Conservation (phyloP, 2,329 filamentous ascomycete species). For the Penicillium glabrum region DNA sequence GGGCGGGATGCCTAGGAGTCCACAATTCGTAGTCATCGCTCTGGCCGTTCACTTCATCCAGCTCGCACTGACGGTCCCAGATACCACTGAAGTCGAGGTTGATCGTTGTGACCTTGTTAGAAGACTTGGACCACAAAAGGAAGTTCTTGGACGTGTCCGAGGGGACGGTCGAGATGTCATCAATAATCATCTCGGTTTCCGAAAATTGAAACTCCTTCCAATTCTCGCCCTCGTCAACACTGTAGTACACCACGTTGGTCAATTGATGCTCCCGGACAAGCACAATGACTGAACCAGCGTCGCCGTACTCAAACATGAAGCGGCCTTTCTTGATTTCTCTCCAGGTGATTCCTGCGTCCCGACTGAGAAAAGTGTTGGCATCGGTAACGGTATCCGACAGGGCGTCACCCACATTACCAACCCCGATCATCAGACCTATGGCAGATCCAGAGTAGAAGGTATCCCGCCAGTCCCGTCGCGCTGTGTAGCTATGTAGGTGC, state of each 20-base stretch:
- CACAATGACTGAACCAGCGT: constrained; percentile 89
- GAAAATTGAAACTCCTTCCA: constrained; percentile 78
- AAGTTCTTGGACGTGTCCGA: constrained; percentile 91
- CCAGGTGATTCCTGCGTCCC: constrained; percentile 90
- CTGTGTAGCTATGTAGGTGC: constrained; percentile 94
- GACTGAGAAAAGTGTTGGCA: constrained; percentile 86
- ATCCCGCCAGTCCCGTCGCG: constrained; percentile 75
- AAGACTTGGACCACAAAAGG: constrained; percentile 72
- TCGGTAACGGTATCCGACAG: constrained; percentile 61
- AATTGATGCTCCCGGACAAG: constrained; percentile 71
- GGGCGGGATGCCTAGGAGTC: constrained; percentile 79
- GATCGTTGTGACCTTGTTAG: constrained; percentile 63
- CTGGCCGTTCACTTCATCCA: constrained; percentile 61
- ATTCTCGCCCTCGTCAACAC: constrained; percentile 73
- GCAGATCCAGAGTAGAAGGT: constrained; percentile 88
- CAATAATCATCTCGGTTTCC: constrained; percentile 68
- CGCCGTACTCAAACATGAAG: constrained; percentile 93
- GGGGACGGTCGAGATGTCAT: constrained; percentile 82
- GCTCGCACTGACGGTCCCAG: constrained; percentile 67
- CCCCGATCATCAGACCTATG: constrained; percentile 84
- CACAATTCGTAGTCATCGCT: constrained; percentile 77
- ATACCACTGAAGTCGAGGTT: constrained; percentile 89
- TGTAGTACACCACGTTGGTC: constrained; percentile 71
- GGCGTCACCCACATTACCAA: constrained; percentile 82
- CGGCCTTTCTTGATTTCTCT: constrained; percentile 78